Evolutionary conservation across 1,139 yeast genomes (phyloP), one percentile per base, ranked within the genome.

Genomic region (Sugiyamaella castrensis): DNA sequence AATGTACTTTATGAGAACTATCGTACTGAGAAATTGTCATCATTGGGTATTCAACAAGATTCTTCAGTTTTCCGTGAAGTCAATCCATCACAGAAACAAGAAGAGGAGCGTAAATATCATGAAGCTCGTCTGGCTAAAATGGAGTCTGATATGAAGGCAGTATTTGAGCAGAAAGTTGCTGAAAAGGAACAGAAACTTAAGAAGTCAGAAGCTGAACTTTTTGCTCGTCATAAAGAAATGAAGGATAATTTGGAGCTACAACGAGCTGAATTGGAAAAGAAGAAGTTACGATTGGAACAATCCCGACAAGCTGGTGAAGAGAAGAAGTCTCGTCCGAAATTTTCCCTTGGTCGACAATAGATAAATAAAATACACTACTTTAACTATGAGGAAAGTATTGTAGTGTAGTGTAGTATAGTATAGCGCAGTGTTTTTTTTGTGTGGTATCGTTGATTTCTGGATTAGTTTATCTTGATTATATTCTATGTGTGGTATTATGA

Each of bases 141-240:
- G 85, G 98, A 94, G 73, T 80, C 89, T 33, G 98, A 92, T 72
- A 89, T 94, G 98, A 91, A 92, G 74, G 79, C 84, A 27, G 96
- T 94, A 51, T 94, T 94, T 81, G 96, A 91, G 72, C 95, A 87
- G 67, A 94, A 92, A 74, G 98, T 94, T 35, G 76, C 86, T 52
- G 98, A 91, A 71, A 94, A 94, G 82, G 99, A 94, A 71, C 87
- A 89, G 77, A 91, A 91, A 74, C 80, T 94, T 68, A 96, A 91
- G 74, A 87, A 91, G 72, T 88, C 97, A 43, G 98, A 94, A 72
- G 95, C 96, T 51, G 98, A 94, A 71, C 79, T 94, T 65, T 92
- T 92, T 69, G 81, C 95, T 36, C 83, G 95, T 69, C 98, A 94
- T 71, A 87, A 88, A 70, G 98, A 92, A 69, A 89, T 92, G 94